Base-by-base conservation (phyloP, 192 early-diverging fungal species). In the Umbelopsis ramanniana region DNA sequence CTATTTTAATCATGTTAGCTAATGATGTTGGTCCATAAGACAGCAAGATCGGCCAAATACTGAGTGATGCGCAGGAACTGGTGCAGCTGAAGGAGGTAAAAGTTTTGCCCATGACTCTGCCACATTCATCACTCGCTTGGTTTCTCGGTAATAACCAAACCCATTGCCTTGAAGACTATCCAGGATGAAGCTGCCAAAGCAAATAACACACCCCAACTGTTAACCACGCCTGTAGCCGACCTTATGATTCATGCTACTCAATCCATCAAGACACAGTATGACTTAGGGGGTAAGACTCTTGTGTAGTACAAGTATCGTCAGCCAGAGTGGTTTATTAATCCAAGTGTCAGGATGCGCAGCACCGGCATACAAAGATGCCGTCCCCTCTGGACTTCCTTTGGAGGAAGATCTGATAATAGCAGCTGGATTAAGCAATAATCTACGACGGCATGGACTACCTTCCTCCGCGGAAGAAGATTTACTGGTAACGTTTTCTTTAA, bases 391-490 rank as follows among this genome's bases (percentile, higher is more conserved):
- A 14, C 12, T 22, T 19, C 57, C 57, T 3, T 35, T 63, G 11
- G 12, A 63, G 26, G 57, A 63, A n/a, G 57, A 63, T 12, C 33
- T 63, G 15, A 63, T 63, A 35, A 37, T 63, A 12, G 57, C 57
- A 14, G 57, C 57, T 17, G 57, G 57, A 17, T 37, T 63, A 14
- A 22, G 35, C 17, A 35, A 38, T 63, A 63, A 29, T 19, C 33
- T 63, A 12, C 26, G 19, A 63, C 6, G 40, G 40, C 8, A 43
- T 43, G 6, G 40, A 11, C 6, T 12, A 12, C 40, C 40, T 43
- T 12, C 0, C 40, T 43, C 40, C 6, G 0, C 40, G 40, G 40
- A 43, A 1, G 40, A 43, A 43, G 40, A 43, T 7, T 11, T 11
- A 12, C 40, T 43, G 40, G 40, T 43, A 43, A 43, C 11, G 6